A percentile compares a stretch with the other conserved stretches of the same genome.
Conservation (phyloP, 306 rosid genomes). For the Biancaea sappan region DNA sequence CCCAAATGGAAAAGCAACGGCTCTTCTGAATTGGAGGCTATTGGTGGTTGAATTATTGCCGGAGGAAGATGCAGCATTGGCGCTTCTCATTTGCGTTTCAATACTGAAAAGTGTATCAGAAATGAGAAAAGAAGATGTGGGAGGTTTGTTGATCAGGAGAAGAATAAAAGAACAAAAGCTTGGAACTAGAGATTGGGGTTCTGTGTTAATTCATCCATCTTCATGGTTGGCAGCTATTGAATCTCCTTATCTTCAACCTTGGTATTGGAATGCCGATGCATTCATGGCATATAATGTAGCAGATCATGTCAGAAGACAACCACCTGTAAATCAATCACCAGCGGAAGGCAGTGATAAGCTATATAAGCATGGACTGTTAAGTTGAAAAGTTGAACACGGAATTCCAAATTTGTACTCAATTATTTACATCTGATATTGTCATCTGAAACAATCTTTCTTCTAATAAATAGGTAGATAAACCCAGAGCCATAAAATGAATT, state of each 20-base stretch:
- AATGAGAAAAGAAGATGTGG: slow-evolving; percentile 73
- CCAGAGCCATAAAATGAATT: background rate
- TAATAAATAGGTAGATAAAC: background rate
- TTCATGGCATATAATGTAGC: slow-evolving; percentile 49
- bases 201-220: slow-evolving; percentile 75
- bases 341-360: slow-evolving; percentile 83
- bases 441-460: background rate
- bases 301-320: slow-evolving; percentile 48
- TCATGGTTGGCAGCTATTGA: slow-evolving; percentile 40
- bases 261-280: slow-evolving; percentile 68
- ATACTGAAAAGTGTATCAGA: slow-evolving; percentile 78
- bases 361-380: slow-evolving; percentile 63
- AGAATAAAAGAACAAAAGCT: slow-evolving; percentile 65
- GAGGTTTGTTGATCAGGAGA: slow-evolving; percentile 72
- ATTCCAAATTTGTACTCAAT: background rate
- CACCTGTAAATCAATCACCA: slow-evolving; percentile 52
- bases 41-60: slow-evolving; percentile 72
- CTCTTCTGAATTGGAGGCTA: slow-evolving; percentile 84
- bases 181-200: slow-evolving; percentile 84
- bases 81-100: slow-evolving; percentile 76
- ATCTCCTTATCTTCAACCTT: slow-evolving; percentile 77
- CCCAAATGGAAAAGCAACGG: slow-evolving; percentile 76
- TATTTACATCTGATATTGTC: background rate
- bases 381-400: slow-evolving; percentile 30
- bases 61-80: slow-evolving; percentile 76